phyloP scores from a whole-genome alignment of 768 basidiomycete genomes.

The Tylopilus sp. region DNA sequence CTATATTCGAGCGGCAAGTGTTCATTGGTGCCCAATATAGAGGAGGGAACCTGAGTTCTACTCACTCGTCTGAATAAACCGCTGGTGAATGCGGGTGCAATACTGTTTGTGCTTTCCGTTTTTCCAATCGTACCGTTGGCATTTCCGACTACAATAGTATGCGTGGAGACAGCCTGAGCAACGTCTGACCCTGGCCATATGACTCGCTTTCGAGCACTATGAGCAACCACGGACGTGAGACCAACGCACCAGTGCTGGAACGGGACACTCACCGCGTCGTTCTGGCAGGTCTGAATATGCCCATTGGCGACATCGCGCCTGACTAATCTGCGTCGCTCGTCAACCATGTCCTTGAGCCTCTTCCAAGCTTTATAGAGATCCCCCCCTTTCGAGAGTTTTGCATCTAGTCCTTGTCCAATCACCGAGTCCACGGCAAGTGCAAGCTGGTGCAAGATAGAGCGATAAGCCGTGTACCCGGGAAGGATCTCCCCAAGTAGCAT shows the following conservation, averaged over 20 bases:
- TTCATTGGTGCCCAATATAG: too few species aligned
- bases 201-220: constrained; percentile 22
- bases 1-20: constrained; percentile 5
- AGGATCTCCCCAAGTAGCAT: constrained; percentile 19
- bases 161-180: constrained; percentile 29
- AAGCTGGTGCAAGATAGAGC: constrained; percentile 21
- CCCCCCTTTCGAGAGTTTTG: constrained; percentile 10
- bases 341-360: constrained; percentile 16
- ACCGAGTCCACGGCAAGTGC: constrained; percentile 7
- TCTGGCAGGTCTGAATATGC: constrained; percentile 28
- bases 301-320: constrained; percentile 13
- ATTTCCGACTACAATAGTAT: constrained; percentile 27
- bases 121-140: constrained; percentile 28
- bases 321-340: constrained; percentile 19
- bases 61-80: constrained; percentile 19
- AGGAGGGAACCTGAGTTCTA: background rate
- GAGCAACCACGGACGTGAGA: background rate
- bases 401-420: constrained; percentile 6
- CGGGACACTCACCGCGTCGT: constrained; percentile 12
- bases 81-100: constrained; percentile 19
- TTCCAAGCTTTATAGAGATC: constrained; percentile 23
- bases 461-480: constrained; percentile 26
- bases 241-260: background rate
- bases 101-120: constrained; percentile 29
- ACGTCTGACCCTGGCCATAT: constrained; percentile 20